A percentile compares a stretch with the other conserved stretches of the same genome.
These are phyloP conservation scores for Cercospora sesami DNA, from an alignment of 2,329 filamentous ascomycete species.

Conservation along the genomic window DNA sequence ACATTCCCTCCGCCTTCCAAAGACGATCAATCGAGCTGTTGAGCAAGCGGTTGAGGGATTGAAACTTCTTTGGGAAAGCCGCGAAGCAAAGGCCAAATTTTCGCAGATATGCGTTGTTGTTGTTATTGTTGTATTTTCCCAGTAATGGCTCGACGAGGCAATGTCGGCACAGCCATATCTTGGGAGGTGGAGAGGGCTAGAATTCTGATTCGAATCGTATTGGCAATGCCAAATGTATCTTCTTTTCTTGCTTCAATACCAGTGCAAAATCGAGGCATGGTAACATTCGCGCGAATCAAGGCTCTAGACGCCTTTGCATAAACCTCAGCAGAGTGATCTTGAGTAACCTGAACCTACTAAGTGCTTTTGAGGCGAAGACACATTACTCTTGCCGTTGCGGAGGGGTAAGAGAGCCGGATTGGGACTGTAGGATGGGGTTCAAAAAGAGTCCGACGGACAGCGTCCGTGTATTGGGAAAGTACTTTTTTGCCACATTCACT, in stretches of 20 bases:
- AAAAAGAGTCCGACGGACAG: background rate
- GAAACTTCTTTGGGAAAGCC: background rate
- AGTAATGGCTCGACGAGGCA: background rate
- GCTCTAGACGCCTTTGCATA: background rate
- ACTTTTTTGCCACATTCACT: background rate
- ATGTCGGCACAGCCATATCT: background rate
- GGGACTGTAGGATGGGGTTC: background rate
- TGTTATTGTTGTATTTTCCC: background rate
- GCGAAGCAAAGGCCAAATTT: background rate
- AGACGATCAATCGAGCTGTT: background rate
- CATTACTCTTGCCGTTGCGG: background rate
- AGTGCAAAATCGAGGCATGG: background rate
- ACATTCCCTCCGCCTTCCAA: background rate
- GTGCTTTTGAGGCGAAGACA: background rate
- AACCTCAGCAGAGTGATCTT: background rate
- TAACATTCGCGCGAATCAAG: background rate
- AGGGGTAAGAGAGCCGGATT: background rate
- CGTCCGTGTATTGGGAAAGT: background rate
- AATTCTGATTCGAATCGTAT: background rate
- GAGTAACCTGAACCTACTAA: background rate
- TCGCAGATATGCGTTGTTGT: background rate
- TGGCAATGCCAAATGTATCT: background rate
- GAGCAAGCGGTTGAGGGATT: background rate
- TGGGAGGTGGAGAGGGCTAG: background rate
- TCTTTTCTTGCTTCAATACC: background rate